A percentile compares a stretch with the other conserved stretches of the same genome.
phyloP scores from a whole-genome alignment of 2,329 filamentous ascomycete genomes.

The Ceratocystis ficicola region DNA sequence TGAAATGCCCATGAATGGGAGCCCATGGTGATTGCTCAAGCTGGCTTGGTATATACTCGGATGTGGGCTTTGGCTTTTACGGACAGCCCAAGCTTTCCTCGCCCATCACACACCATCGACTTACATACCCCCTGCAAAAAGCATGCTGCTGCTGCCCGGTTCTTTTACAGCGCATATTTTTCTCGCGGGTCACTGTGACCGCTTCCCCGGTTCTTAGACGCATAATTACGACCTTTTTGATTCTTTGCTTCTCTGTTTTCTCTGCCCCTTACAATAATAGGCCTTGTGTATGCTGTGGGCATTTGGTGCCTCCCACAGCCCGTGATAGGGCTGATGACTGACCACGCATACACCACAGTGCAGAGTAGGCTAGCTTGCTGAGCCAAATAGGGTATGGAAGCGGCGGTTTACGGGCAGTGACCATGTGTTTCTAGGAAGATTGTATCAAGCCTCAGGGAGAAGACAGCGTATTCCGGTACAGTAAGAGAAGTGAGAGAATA shows the following conservation, averaged over 20 bases:
- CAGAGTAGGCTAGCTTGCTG: not conserved
- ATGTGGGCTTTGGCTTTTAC: not conserved
- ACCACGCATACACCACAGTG: not conserved
- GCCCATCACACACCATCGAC: not conserved
- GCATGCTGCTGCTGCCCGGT: not conserved
- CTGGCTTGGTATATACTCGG: not conserved
- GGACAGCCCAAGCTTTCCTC: not conserved
- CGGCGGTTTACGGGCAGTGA: not conserved
- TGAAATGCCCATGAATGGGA: too few relatives aligned
- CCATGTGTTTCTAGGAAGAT: not conserved
- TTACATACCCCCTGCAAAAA: not conserved
- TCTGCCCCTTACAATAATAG: not conserved
- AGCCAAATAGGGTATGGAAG: not conserved
- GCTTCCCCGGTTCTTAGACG: not conserved
- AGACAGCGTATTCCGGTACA: not conserved
- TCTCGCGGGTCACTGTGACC: not conserved
- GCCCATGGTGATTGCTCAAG: not conserved
- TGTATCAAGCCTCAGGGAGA: not conserved
- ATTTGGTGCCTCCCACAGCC: not conserved
- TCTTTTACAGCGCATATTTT: not conserved
- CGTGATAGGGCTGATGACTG: constrained; percentile 3
- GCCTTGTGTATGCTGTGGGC: not conserved
- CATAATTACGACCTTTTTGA: not conserved
- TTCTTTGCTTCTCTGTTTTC: not conserved
- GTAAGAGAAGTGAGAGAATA: not conserved